A percentile compares a stretch with the other conserved stretches of the same genome.
These are phyloP conservation scores for Gardenia jasminoides DNA, from an alignment of 257 asterid species.

Conservation along the genomic window DNA sequence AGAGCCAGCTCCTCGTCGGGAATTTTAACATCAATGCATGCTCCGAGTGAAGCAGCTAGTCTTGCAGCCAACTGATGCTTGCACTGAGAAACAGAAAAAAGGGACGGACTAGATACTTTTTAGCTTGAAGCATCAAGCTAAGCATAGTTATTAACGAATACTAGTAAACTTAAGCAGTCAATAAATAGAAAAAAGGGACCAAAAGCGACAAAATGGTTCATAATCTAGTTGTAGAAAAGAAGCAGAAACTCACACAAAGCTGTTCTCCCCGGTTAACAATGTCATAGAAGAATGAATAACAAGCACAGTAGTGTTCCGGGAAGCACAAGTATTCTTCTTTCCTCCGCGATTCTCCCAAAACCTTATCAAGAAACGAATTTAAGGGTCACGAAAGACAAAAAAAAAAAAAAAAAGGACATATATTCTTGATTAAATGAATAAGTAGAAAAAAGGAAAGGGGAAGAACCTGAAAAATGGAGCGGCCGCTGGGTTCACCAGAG, in stretches of 20 bases:
- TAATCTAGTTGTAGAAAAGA: neutral
- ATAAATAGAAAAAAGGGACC: neutral
- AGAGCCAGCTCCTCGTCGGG: slow-evolving; percentile 81
- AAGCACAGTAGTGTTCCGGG: slow-evolving; percentile 72
- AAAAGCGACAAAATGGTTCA: neutral
- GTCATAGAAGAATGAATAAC: slow-evolving; percentile 93
- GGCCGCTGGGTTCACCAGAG: slow-evolving; percentile 68
- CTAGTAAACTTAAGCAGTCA: neutral
- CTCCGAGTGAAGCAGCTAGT: slow-evolving; percentile 69
- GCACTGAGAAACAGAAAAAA: slow-evolving; percentile 47
- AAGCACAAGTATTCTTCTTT: slow-evolving; percentile 87
- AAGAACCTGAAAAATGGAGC: slow-evolving; percentile 68
- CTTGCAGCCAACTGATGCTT: slow-evolving; percentile 97
- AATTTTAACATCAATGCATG: slow-evolving; percentile 52
- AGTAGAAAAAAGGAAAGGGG: neutral
- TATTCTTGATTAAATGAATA: too few relatives aligned
- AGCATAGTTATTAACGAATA: neutral
- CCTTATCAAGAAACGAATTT: slow-evolving; percentile 31
- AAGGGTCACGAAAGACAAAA: neutral
- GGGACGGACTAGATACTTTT: neutral
- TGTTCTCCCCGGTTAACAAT: slow-evolving; percentile 89
- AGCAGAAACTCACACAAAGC: slow-evolving; percentile 61
- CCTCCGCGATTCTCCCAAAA: slow-evolving; percentile 79
- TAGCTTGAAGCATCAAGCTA: neutral
- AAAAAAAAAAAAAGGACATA: too few relatives aligned